A percentile compares a stretch with the other conserved stretches of the same genome.
These are phyloP conservation scores for Linnemannia exigua DNA, from an alignment of 192 early-diverging fungal species.

Conservation along the genomic window DNA sequence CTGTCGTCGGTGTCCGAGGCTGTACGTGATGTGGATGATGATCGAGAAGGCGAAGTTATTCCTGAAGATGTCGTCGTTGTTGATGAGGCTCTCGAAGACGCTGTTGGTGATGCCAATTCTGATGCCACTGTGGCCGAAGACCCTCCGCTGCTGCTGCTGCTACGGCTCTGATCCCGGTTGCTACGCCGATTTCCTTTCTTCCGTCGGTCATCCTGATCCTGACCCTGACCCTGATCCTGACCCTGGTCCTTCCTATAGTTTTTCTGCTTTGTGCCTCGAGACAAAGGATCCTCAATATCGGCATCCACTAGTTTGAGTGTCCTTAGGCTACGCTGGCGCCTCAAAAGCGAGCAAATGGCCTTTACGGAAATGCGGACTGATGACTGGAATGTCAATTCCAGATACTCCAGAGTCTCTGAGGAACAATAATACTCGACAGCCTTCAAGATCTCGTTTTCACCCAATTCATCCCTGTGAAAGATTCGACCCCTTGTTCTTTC, in stretches of 20 bases:
- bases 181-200: background rate
- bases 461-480: background rate
- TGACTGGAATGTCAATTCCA: constrained; percentile 26
- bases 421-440: constrained; percentile 15
- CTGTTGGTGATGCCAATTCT: background rate
- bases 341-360: constrained; percentile 11
- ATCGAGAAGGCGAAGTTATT: background rate
- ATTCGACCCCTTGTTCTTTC: background rate
- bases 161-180: too few relatives aligned
- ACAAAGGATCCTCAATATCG: constrained; percentile 15
- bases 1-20: background rate
- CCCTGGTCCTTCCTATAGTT: background rate
- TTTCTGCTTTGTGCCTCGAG: too few relatives aligned
- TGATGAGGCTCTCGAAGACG: background rate
- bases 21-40: background rate
- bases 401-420: constrained; percentile 6
- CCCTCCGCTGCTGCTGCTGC: background rate
- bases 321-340: background rate
- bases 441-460: constrained; percentile 9
- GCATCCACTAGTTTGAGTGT: constrained; percentile 31
- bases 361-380: constrained; percentile 17
- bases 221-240: too few relatives aligned
- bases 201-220: background rate
- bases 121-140: background rate
- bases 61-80: background rate